Conservation (phyloP, 176 grass and related monocot genomes). For the Bromus sterilis region DNA sequence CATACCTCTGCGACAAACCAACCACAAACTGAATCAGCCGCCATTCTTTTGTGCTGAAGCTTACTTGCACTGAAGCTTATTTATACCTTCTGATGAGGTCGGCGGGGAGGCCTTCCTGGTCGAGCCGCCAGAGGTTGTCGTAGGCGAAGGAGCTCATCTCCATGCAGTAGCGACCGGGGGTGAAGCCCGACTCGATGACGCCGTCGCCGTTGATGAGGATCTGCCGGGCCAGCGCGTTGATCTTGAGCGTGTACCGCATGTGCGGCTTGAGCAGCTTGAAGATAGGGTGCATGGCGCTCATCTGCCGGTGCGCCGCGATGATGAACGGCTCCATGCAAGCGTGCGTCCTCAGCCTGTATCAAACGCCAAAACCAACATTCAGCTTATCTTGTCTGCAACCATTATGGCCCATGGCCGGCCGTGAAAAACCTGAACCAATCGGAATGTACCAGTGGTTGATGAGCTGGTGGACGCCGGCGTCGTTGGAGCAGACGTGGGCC, state of each 20-base stretch:
- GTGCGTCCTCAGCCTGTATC: constrained; percentile 80
- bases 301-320: constrained; percentile 76
- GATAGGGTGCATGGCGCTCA: constrained; percentile 91
- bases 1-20: constrained; percentile 55
- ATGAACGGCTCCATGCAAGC: constrained; percentile 88
- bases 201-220: constrained; percentile 93
- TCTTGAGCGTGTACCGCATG: constrained; percentile 88
- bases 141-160: constrained; percentile 78
- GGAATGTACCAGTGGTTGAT: constrained; percentile 77
- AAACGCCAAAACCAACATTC: neutral
- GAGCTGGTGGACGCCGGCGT: constrained; percentile 90
- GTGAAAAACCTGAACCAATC: neutral
- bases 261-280: constrained; percentile 93
- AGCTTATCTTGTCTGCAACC: neutral
- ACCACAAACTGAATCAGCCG: neutral
- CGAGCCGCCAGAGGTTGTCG: constrained; percentile 61
- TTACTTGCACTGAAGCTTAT: neutral
- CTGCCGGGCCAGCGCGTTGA: constrained; percentile 89
- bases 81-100: constrained; percentile 77
- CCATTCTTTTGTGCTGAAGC: neutral
- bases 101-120: constrained; percentile 86
- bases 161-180: constrained; percentile 60
- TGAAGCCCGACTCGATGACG: constrained; percentile 90
- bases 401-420: neutral
- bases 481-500: constrained; percentile 96